Evolutionary conservation across 805 yeast genomes (phyloP).

Genomic region (Wickerhamomyces alni): DNA sequence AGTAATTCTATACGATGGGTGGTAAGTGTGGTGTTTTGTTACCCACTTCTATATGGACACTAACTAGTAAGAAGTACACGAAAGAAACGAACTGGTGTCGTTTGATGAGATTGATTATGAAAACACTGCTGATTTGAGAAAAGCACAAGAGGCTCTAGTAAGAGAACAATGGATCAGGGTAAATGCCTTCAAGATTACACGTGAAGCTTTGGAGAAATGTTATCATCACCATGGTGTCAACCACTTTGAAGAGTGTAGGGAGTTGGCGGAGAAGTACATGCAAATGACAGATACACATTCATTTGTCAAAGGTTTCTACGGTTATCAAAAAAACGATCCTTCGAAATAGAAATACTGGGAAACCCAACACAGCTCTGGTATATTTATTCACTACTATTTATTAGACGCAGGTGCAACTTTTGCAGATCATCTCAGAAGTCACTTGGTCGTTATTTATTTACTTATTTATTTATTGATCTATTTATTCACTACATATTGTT

Average conservation of each 20-base stretch:
- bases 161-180: constrained; percentile 78
- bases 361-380: background rate
- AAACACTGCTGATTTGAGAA: constrained; percentile 52
- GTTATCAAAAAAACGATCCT: constrained; percentile 88
- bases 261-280: constrained; percentile 68
- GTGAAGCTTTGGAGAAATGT: constrained; percentile 73
- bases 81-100: constrained; percentile 66
- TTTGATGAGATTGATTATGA: constrained; percentile 79
- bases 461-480: no score
- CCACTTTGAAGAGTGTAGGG: constrained; percentile 74
- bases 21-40: background rate
- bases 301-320: constrained; percentile 66
- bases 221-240: constrained; percentile 55
- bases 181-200: constrained; percentile 58
- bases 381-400: background rate
- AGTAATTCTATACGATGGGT: background rate
- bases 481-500: no score
- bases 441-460: no score
- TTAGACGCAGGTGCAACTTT: background rate
- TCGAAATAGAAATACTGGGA: constrained; percentile 37
- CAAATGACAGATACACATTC: constrained; percentile 63
- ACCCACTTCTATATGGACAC: background rate
- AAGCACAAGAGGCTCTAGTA: constrained; percentile 71
- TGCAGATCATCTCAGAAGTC: no score
- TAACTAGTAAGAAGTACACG: constrained; percentile 27